Percentiles rank a stretch among this genome's conserved stretches.
These are phyloP conservation scores for Candida michaelii DNA, from an alignment of 805 yeast genomes.

Conservation along the genomic window DNA sequence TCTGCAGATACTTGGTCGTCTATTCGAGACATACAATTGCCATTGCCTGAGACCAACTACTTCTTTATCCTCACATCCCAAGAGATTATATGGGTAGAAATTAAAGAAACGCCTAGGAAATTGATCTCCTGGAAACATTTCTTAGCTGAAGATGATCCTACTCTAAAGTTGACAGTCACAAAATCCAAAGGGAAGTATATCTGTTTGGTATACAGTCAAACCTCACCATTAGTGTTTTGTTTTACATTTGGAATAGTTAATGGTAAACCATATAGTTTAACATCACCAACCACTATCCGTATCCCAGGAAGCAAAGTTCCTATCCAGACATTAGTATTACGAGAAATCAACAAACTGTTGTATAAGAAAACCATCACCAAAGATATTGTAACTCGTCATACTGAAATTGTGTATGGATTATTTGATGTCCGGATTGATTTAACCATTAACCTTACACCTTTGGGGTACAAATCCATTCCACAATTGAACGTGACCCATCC, in stretches of 20 bases:
- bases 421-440: conserved; percentile 13
- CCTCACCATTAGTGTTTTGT: conserved; percentile 29
- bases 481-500: neutral
- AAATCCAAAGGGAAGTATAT: conserved; percentile 19
- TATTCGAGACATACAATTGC: conserved; percentile 41
- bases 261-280: conserved; percentile 26
- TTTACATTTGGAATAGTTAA: conserved; percentile 31
- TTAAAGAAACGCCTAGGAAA: conserved; percentile 33
- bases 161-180: conserved; percentile 42
- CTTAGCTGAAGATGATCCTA: conserved; percentile 53
- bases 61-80: conserved; percentile 62
- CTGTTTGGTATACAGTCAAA: conserved; percentile 29
- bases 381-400: neutral
- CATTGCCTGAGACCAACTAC: conserved; percentile 20
- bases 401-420: conserved; percentile 2
- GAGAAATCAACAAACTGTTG: conserved; percentile 5
- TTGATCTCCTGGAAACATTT: conserved; percentile 74
- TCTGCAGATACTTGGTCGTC: conserved; percentile 56
- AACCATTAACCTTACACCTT: conserved; percentile 7
- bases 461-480: conserved; percentile 8
- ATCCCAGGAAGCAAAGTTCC: conserved; percentile 13
- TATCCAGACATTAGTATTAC: conserved; percentile 8
- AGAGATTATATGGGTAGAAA: conserved; percentile 54
- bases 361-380: neutral
- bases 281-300: conserved; percentile 13